Base-by-base conservation (phyloP, 1,284 basidiomycete genomes). In the Ustilago lituana region DNA sequence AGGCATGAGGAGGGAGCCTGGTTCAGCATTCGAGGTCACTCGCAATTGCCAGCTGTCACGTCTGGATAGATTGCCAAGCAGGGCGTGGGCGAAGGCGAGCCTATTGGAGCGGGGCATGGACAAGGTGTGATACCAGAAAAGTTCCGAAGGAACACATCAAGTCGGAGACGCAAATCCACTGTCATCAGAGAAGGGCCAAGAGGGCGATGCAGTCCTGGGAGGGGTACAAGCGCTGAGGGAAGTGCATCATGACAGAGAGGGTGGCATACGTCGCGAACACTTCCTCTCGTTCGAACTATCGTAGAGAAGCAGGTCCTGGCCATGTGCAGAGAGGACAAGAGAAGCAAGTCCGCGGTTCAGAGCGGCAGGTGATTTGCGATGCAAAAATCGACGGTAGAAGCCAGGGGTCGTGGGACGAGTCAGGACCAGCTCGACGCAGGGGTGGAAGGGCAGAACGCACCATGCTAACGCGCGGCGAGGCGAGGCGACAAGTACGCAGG, bases 391-490 rank as follows among this genome's bases (percentile, higher is more conserved):
- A 36, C 49, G 41, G 41, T 17, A 23, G 33, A 40, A 36, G 44
- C 50, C 48, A 63, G 49, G 54, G 54, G 44, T 19, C 44, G 49
- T 53, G 54, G 29, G 52, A 46, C 48, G 19, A 35, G 11, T 31
- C 23, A 37, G 62, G 20, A 41, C 62, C 47, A 65, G 62, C 62
- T 58, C 36, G 40, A 58, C 33, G 62, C 43, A 58, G 51, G 51
- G 62, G 27, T 36, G 23, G 33, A 39, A 40, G 20, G 46, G 51
- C 43, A 45, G 37, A 26, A 20, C 38, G 54, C 44, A 20, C 46
- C 31, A 52, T 22, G 43, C 48, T 46, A 41, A 24, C 35, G 48
- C 35, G 35, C 17, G 20, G 17, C 49, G 24, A 63, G 45, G 53
- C 33, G 44, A 56, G 41, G 54, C 37, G 26, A 22, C 15, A 37